These are phyloP conservation scores for Exophiala spinifera DNA, from an alignment of 2,329 filamentous ascomycete genomes.

Conservation along the genomic window DNA sequence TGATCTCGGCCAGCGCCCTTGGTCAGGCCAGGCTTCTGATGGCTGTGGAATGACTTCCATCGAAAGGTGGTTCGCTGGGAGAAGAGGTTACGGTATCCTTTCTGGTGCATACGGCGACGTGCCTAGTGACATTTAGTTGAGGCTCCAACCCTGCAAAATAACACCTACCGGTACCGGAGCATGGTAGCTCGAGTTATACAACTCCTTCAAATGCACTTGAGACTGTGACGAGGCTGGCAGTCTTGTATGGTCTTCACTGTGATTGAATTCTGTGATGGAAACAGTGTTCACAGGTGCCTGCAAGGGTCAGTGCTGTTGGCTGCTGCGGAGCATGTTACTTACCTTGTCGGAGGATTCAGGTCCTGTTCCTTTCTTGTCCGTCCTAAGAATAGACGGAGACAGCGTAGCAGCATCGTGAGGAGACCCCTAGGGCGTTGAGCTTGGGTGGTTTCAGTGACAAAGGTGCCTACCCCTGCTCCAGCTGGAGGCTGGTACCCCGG, in stretches of 20 bases:
- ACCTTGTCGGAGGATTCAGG: neutral
- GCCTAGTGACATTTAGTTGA: neutral
- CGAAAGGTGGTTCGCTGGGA: conserved; percentile 3
- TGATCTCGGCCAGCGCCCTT: neutral
- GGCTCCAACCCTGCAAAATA: too few relatives aligned
- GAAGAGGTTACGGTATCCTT: conserved; percentile 6
- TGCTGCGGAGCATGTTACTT: neutral
- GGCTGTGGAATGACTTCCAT: conserved; percentile 4
- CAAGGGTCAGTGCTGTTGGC: neutral
- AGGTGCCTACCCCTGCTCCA: neutral
- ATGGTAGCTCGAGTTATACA: conserved; percentile 4
- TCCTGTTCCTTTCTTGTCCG: neutral
- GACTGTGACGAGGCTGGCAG: neutral
- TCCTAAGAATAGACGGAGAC: neutral
- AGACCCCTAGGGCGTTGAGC: neutral
- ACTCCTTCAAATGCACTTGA: conserved; percentile 1
- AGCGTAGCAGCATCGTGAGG: neutral
- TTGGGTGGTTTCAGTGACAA: neutral
- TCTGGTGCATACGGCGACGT: conserved; percentile 8
- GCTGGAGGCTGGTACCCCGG: neutral
- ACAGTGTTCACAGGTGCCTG: neutral
- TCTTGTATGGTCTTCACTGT: neutral
- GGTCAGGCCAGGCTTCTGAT: neutral
- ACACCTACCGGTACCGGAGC: conserved; percentile 2
- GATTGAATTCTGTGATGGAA: neutral